A percentile compares a stretch with the other conserved stretches of the same genome.
phyloP scores from a whole-genome alignment of 345 rosid species.

The Salix viminalis region DNA sequence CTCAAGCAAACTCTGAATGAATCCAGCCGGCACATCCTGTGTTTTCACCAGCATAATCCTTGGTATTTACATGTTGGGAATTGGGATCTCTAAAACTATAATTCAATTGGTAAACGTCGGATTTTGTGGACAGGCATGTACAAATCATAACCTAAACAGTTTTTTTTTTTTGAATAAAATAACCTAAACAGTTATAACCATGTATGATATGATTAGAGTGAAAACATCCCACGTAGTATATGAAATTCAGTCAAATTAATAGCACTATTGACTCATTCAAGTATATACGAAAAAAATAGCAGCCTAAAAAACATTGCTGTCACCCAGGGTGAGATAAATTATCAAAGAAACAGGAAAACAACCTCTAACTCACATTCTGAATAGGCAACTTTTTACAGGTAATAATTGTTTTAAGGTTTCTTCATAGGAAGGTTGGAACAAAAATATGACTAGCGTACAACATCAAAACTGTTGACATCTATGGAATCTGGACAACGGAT shows the following conservation, averaged over 20 bases:
- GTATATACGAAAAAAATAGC: background rate
- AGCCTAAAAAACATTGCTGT: background rate
- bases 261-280: background rate
- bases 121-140: background rate
- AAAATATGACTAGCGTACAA: slow-evolving; percentile 32
- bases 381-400: slow-evolving; percentile 17
- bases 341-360: background rate
- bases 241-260: background rate
- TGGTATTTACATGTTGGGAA: background rate
- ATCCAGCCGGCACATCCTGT: slow-evolving; percentile 14
- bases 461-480: slow-evolving; percentile 25
- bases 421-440: background rate
- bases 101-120: background rate
- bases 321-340: background rate
- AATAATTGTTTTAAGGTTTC: slow-evolving; percentile 3
- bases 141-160: background rate
- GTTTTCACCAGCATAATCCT: background rate
- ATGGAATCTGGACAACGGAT: slow-evolving; percentile 18
- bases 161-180: too few relatives aligned
- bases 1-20: slow-evolving; percentile 17
- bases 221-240: background rate
- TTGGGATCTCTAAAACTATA: background rate
- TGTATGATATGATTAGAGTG: background rate
- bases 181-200: background rate
- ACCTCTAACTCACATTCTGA: slow-evolving; percentile 5